Percentiles rank a stretch among this genome's conserved stretches.
Conservation (phyloP, 352 stramenopile species). For the Pythium coloratum region DNA sequence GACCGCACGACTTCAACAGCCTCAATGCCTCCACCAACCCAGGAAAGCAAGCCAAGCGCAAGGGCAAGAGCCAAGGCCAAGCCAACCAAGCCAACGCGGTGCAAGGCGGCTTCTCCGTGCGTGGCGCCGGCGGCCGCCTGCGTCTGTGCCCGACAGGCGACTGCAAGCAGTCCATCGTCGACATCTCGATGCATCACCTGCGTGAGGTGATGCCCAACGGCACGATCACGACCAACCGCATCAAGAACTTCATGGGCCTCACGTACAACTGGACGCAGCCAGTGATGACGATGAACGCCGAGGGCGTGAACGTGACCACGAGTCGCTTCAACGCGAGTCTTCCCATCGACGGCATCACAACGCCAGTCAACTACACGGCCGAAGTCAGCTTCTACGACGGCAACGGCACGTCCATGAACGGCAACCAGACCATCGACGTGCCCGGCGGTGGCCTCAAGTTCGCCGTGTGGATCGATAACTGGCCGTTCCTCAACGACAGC, state of each 20-base stretch:
- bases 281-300: neutral
- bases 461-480: slow-evolving; percentile 32
- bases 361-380: slow-evolving; percentile 38
- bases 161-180: neutral
- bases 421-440: slow-evolving; percentile 31
- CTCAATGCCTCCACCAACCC: neutral
- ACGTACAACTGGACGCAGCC: neutral
- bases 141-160: neutral
- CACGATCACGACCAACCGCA: neutral
- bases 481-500: slow-evolving; percentile 27
- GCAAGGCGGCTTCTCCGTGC: neutral
- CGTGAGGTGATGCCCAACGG: neutral
- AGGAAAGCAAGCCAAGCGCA: neutral
- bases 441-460: slow-evolving; percentile 48
- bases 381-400: slow-evolving; percentile 30
- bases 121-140: neutral
- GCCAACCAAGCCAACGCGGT: neutral
- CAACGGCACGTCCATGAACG: slow-evolving; percentile 35
- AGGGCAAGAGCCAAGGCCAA: neutral
- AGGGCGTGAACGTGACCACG: neutral
- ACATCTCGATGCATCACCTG: neutral
- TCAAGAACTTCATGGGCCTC: neutral
- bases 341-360: neutral
- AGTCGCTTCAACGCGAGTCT: neutral
- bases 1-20: neutral